Percentiles rank a stretch among this genome's conserved stretches.
phyloP scores from a whole-genome alignment of 73 alveolate genomes.

The Blepharisma japonicum region DNA sequence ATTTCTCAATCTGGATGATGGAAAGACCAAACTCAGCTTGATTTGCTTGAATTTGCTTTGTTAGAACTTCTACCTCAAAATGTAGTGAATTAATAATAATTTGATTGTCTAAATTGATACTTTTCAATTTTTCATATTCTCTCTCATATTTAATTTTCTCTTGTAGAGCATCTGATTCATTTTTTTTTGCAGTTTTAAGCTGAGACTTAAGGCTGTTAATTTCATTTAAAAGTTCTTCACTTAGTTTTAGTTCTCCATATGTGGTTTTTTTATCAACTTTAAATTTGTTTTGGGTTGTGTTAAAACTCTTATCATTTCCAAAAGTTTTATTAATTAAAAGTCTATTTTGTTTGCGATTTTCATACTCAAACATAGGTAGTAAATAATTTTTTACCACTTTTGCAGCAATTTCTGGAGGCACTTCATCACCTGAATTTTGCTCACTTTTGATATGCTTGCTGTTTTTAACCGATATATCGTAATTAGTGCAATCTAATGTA shows the following conservation, averaged over 20 bases:
- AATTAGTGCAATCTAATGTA: too few species aligned
- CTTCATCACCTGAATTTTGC: neutral
- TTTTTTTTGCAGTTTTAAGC: neutral
- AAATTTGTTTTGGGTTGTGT: neutral
- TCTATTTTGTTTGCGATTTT: neutral
- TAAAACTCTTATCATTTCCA: slow-evolving; percentile 1
- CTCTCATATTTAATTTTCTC: neutral
- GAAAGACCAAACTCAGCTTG: neutral
- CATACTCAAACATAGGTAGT: slow-evolving; percentile 40
- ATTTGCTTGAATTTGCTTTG: neutral
- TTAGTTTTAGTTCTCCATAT: slow-evolving; percentile 54
- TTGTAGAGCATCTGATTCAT: neutral
- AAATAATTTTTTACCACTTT: slow-evolving; percentile 38
- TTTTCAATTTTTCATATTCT: neutral
- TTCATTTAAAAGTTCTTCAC: slow-evolving; percentile 41
- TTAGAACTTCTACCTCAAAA: neutral
- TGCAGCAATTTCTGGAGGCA: slow-evolving; percentile 36
- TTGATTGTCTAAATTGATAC: neutral
- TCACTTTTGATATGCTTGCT: neutral
- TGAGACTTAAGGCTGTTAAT: neutral
- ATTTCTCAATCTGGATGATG: neutral
- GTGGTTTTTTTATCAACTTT: slow-evolving; percentile 20
- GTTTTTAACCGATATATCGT: too few species aligned
- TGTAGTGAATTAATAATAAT: neutral
- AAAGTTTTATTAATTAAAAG: neutral